Base-by-base conservation (phyloP, 805 yeast genomes). In the Lipomyces orientalis region DNA sequence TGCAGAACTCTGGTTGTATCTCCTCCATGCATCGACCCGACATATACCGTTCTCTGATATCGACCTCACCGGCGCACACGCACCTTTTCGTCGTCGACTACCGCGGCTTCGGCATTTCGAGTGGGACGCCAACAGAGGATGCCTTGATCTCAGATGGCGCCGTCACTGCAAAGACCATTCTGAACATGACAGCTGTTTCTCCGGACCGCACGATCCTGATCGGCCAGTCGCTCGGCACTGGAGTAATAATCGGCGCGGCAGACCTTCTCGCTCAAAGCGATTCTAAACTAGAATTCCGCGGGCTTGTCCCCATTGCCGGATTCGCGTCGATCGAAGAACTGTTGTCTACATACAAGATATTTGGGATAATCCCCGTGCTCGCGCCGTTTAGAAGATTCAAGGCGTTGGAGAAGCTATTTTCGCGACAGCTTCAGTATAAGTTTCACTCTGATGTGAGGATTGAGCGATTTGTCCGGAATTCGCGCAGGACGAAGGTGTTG, bases 211-310 rank as follows among this genome's bases (percentile, higher is more conserved):
- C 58, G 4, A 43, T 58, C 1, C 29, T 69, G 34, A 58, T 64
- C 29, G 72, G 72, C 12, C 72, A 69, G 19, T 69, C 72, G n/a
- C 64, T 69, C 2, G 72, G 72, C 29, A 63, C 70, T 2, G 72
- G 68, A 1, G 70, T 69, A 6, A 31, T 61, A 3, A 64, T 69
- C 51, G 72, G 70, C 14, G 61, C 58, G 16, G 68, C 72, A 6
- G 70, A 66, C 25, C 34, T 51, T 2, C 62, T 69, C 10, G 62
- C 66, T 4, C 59, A 25, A 9, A 25, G 52, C 12, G 51, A 51
- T 19, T 22, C 35, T 10, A 25, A 33, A 10, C 22, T 58, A 6
- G 67, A 66, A 34, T 51, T 63, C 54, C 54, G 56, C 25, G 70
- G 66, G 9, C 31, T 69, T 12, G 57, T 69, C 4, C 66, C 68